phyloP scores from a whole-genome alignment of 1,284 basidiomycete species.

The Ceratobasidium sp. region DNA sequence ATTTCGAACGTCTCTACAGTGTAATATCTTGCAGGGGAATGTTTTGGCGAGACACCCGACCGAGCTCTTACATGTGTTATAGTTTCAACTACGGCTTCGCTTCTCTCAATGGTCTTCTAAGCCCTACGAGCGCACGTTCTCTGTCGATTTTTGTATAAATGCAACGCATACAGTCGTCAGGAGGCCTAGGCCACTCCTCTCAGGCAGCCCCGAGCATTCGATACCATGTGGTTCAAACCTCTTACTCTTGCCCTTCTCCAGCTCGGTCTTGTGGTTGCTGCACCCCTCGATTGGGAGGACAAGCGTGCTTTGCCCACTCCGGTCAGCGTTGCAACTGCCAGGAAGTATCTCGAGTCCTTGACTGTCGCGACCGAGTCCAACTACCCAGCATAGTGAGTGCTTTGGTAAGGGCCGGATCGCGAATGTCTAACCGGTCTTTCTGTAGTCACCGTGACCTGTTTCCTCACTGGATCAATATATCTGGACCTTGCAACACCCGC shows the following conservation, averaged over 20 bases:
- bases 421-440: conserved; percentile 54
- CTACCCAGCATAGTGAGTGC: conserved; percentile 50
- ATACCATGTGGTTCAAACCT: conserved; percentile 26
- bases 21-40: not conserved
- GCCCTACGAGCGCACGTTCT: conserved; percentile 15
- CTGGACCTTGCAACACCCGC: conserved; percentile 64
- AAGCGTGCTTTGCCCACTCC: conserved; percentile 56
- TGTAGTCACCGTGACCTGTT: conserved; percentile 56
- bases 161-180: not conserved
- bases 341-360: conserved; percentile 59
- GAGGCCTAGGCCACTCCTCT: not conserved
- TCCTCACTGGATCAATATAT: conserved; percentile 64
- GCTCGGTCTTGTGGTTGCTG: conserved; percentile 16
- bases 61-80: not conserved
- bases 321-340: conserved; percentile 57
- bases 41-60: conserved; percentile 1
- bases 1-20: not conserved
- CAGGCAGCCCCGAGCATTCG: not conserved
- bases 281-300: conserved; percentile 32
- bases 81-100: not conserved
- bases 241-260: conserved; percentile 17
- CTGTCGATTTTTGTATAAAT: conserved; percentile 26
- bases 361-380: conserved; percentile 62
- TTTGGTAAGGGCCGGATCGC: not conserved
- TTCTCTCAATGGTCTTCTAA: conserved; percentile 3